phyloP scores from a whole-genome alignment of 768 basidiomycete species.

The Hericium erinaceus region DNA sequence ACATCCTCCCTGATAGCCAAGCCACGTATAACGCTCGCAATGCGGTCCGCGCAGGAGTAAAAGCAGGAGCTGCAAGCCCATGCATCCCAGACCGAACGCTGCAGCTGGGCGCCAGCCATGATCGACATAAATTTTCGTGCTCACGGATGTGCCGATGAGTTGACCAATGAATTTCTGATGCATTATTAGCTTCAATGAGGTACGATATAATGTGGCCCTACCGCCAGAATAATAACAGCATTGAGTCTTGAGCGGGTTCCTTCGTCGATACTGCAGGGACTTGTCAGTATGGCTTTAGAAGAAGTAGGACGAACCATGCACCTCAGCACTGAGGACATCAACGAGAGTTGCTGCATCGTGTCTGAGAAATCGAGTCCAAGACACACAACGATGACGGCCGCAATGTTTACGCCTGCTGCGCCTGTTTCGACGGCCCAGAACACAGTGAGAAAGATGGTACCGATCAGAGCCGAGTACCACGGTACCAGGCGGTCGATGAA shows the following conservation, averaged over 20 bases:
- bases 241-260: constrained; percentile 5
- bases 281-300: background rate
- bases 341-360: constrained; percentile 27
- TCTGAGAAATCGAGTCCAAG: constrained; percentile 25
- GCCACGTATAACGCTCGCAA: constrained; percentile 8
- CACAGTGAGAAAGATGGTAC: constrained; percentile 14
- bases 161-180: constrained; percentile 21
- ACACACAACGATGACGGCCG: constrained; percentile 25
- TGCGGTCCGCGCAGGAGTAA: constrained; percentile 24
- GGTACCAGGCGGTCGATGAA: constrained; percentile 22
- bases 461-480: constrained; percentile 29
- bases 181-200: background rate
- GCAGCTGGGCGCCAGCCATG: constrained; percentile 24
- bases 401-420: constrained; percentile 24
- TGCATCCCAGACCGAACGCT: constrained; percentile 19
- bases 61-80: constrained; percentile 19
- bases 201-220: background rate
- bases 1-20: constrained; percentile 7
- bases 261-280: background rate
- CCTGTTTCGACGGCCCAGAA: constrained; percentile 21
- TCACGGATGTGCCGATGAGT: constrained; percentile 28
- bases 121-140: constrained; percentile 25
- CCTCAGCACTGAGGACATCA: constrained; percentile 5
- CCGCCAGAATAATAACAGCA: constrained; percentile 7
- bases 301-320: background rate